Conservation (phyloP, 805 yeast species). For the Nematodospora valgi region DNA sequence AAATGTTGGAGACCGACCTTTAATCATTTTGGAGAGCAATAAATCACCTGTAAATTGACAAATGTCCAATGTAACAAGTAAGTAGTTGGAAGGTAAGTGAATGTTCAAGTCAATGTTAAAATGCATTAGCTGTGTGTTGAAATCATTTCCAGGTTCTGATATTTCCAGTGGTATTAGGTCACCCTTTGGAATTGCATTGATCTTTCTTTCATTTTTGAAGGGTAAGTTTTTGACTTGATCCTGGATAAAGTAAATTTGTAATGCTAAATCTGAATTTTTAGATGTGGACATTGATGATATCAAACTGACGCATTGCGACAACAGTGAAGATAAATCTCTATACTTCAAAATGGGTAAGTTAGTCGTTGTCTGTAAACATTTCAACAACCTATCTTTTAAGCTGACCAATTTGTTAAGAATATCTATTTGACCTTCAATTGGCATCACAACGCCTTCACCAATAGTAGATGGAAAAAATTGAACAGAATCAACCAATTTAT, state of each 20-base stretch:
- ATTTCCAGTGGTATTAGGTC: conserved; percentile 11
- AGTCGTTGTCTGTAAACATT: conserved; percentile 5
- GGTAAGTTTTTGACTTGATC: conserved; percentile 20
- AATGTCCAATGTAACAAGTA: conserved; percentile 57
- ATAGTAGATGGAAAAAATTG: conserved; percentile 11
- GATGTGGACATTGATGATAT: conserved; percentile 20
- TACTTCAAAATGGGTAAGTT: conserved; percentile 14
- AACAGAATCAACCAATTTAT: no score
- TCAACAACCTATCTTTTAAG: conserved; percentile 14
- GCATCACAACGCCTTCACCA: conserved; percentile 5
- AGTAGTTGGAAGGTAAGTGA: conserved; percentile 42
- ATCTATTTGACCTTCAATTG: conserved; percentile 4
- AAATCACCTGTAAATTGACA: conserved; percentile 59
- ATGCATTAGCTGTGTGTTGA: conserved; percentile 4
- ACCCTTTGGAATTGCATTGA: conserved; percentile 10
- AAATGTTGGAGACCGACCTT: conserved; percentile 37
- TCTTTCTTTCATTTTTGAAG: conserved; percentile 16
- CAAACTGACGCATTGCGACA: conserved; percentile 16
- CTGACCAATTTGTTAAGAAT: conserved; percentile 15
- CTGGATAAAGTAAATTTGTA: conserved; percentile 17
- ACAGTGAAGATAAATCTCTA: conserved; percentile 12
- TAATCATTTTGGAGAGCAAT: conserved; percentile 45
- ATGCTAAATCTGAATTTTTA: conserved; percentile 12
- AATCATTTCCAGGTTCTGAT: conserved; percentile 3
- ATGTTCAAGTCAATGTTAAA: conserved; percentile 10